phyloP scores from a whole-genome alignment of 345 rosid genomes.

The Populus nigra region DNA sequence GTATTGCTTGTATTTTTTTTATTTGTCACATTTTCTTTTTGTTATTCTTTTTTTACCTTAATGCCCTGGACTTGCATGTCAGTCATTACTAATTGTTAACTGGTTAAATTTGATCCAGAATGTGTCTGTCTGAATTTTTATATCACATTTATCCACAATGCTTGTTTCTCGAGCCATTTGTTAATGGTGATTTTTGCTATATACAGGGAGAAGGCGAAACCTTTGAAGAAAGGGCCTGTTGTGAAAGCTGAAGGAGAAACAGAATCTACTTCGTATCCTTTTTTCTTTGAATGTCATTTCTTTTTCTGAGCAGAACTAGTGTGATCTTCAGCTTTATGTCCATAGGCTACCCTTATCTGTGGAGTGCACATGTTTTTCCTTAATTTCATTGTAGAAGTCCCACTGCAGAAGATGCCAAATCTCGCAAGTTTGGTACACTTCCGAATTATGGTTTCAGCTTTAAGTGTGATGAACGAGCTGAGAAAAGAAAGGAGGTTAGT shows the following conservation, averaged over 20 bases:
- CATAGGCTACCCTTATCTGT: background rate
- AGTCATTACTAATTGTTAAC: background rate
- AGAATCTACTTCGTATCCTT: slow-evolving; percentile 70
- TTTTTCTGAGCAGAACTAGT: slow-evolving; percentile 10
- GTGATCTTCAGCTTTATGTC: slow-evolving; percentile 6
- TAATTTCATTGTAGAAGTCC: slow-evolving; percentile 54
- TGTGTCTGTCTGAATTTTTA: slow-evolving; percentile 1
- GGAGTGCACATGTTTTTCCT: slow-evolving; percentile 17
- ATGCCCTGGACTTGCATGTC: background rate
- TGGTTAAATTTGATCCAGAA: background rate
- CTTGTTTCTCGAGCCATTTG: slow-evolving; percentile 12
- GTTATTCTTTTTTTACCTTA: background rate
- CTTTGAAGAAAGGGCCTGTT: slow-evolving; percentile 50
- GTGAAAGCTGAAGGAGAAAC: slow-evolving; percentile 59
- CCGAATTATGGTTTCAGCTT: slow-evolving; percentile 98
- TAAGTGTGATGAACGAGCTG: slow-evolving; percentile 95
- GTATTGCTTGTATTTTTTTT: slow-evolving; percentile 24
- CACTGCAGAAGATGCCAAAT: slow-evolving; percentile 56
- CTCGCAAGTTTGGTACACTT: slow-evolving; percentile 65
- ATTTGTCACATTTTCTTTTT: background rate
- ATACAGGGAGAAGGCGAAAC: slow-evolving; percentile 63
- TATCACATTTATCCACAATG: slow-evolving; percentile 5
- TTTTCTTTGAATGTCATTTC: slow-evolving; percentile 19
- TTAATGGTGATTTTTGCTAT: slow-evolving; percentile 27
- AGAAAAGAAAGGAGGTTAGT: slow-evolving; percentile 92